Conservation (phyloP, 1,284 basidiomycete species). For the Leccinum proximum region DNA sequence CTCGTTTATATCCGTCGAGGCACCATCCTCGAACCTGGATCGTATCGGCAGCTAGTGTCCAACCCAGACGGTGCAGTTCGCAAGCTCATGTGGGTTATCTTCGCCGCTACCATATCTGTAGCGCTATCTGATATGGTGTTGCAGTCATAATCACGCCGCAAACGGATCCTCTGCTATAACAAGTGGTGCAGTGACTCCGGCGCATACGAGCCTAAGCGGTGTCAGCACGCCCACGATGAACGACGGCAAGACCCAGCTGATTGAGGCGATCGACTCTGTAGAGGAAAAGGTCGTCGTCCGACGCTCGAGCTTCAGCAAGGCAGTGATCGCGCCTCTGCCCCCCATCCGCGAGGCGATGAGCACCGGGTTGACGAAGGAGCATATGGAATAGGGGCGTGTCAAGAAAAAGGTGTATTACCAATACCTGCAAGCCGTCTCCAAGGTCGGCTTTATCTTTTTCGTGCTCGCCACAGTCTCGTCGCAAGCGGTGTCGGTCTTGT, state of each 20-base stretch:
- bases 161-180: conserved; percentile 43
- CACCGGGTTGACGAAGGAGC: conserved; percentile 64
- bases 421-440: conserved; percentile 82
- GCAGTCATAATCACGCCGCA: conserved; percentile 27
- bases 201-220: conserved; percentile 38
- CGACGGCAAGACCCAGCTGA: conserved; percentile 21
- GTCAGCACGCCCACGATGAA: conserved; percentile 36
- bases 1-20: conserved; percentile 84
- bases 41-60: conserved; percentile 62
- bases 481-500: conserved; percentile 53
- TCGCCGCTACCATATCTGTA: not conserved
- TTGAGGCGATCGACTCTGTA: conserved; percentile 18
- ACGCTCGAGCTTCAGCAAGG: conserved; percentile 46
- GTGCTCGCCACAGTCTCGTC: conserved; percentile 52
- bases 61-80: conserved; percentile 70
- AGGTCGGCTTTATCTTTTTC: conserved; percentile 67
- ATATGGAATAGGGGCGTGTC: conserved; percentile 81
- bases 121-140: not conserved
- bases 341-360: conserved; percentile 35
- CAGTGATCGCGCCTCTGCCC: conserved; percentile 36
- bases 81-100: conserved; percentile 70
- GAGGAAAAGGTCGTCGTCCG: conserved; percentile 19
- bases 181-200: conserved; percentile 53
- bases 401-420: conserved; percentile 74
- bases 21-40: conserved; percentile 79